Evolutionary conservation across 805 yeast species (phyloP).

Genomic region (Kockiozyma suomiensis): DNA sequence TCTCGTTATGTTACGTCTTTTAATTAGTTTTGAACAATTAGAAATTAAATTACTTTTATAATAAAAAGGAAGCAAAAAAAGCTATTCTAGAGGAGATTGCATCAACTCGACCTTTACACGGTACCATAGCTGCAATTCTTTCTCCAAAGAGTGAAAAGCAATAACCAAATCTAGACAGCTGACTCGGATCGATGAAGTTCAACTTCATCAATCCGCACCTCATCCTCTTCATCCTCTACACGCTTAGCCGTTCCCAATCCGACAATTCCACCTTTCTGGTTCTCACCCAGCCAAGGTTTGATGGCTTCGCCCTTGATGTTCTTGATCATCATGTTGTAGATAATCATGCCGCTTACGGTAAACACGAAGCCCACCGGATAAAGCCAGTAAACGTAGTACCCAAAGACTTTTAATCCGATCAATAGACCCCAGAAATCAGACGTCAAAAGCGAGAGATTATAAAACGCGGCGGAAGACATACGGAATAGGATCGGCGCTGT

Average conservation of each 20-base stretch:
- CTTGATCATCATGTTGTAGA: slow-evolving; percentile 46
- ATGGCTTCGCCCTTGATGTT: slow-evolving; percentile 45
- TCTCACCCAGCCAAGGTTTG: slow-evolving; percentile 49
- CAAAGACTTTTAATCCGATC: slow-evolving; percentile 50
- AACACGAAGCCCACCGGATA: slow-evolving; percentile 52
- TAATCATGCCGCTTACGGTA: slow-evolving; percentile 47
- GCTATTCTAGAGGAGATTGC: too few relatives aligned
- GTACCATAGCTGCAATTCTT: too few relatives aligned
- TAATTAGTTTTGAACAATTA: neutral
- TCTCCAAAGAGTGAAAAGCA: too few relatives aligned
- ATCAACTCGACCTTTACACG: too few relatives aligned
- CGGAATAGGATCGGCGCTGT: slow-evolving; percentile 50
- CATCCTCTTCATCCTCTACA: neutral
- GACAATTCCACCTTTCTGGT: slow-evolving; percentile 42
- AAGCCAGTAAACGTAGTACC: slow-evolving; percentile 50
- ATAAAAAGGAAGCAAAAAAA: neutral
- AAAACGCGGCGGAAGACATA: slow-evolving; percentile 52
- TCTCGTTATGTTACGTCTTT: neutral
- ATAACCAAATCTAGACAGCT: neutral
- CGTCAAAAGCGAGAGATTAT: slow-evolving; percentile 49
- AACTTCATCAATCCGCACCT: neutral
- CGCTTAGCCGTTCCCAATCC: slow-evolving; percentile 42
- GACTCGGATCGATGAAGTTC: neutral
- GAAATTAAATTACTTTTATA: neutral
- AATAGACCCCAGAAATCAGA: slow-evolving; percentile 52